Conservation (phyloP, 176 grass and related monocot genomes). For the Microstegium vimineum region DNA sequence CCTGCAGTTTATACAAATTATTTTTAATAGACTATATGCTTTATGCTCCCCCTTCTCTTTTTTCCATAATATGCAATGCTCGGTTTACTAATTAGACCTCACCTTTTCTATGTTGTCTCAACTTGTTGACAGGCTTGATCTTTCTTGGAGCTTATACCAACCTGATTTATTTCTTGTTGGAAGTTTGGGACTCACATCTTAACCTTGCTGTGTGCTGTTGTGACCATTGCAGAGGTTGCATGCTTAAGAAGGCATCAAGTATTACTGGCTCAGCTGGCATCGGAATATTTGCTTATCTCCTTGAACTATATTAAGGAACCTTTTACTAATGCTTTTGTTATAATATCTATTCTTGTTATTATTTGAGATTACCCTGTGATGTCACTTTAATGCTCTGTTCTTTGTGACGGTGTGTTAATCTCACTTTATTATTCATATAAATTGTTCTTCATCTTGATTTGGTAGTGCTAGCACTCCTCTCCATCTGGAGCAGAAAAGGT, state of each 20-base stretch:
- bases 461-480: constrained; percentile 19
- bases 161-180: constrained; percentile 81
- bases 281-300: constrained; percentile 28
- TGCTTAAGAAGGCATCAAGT: constrained; percentile 36
- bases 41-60: neutral
- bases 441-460: constrained; percentile 3
- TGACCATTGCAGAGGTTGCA: constrained; percentile 86
- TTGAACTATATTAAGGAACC: constrained; percentile 37
- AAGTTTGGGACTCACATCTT: constrained; percentile 88
- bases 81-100: constrained; percentile 19
- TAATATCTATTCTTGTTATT: constrained; percentile 28
- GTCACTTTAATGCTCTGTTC: constrained; percentile 31
- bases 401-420: constrained; percentile 19
- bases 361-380: constrained; percentile 29
- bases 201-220: constrained; percentile 76
- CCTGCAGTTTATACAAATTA: neutral
- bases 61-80: neutral
- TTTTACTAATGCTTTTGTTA: constrained; percentile 43
- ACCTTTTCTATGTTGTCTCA: constrained; percentile 27
- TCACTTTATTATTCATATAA: constrained; percentile 33
- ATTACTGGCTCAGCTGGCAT: neutral
- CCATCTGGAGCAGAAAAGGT: constrained; percentile 15
- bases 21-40: neutral
- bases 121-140: constrained; percentile 72
- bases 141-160: constrained; percentile 70